Percentiles rank a stretch among this genome's conserved stretches.
Conservation (phyloP, 164 flowering plant species). For the Nymphaea thermarum region DNA sequence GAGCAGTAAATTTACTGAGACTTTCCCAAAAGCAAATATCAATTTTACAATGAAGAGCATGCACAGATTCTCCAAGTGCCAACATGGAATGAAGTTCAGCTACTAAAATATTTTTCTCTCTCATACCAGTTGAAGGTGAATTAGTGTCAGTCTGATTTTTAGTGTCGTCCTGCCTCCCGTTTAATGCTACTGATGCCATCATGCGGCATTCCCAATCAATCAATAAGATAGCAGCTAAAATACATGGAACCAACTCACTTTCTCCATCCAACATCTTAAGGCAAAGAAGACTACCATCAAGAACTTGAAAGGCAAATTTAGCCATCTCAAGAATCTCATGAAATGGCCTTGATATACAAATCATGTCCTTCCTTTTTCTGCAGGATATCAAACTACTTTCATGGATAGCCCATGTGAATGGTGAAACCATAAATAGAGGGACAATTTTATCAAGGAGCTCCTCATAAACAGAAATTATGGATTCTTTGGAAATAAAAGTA, state of each 20-base stretch:
- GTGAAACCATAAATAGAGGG: conserved; percentile 36
- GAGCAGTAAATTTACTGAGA: conserved; percentile 18
- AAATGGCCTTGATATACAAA: conserved; percentile 11
- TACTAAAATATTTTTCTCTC: conserved; percentile 12
- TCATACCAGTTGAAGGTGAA: neutral
- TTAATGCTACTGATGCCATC: conserved; percentile 9
- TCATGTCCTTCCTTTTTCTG: conserved; percentile 9
- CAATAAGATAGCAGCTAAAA: conserved; percentile 46
- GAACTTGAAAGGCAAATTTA: conserved; percentile 55
- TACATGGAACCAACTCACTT: conserved; percentile 31
- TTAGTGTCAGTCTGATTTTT: neutral
- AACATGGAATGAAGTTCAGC: conserved; percentile 14
- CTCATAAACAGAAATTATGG: conserved; percentile 30
- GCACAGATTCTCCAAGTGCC: conserved; percentile 34
- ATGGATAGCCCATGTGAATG: conserved; percentile 47
- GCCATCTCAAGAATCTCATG: conserved; percentile 32
- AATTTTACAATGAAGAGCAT: conserved; percentile 29
- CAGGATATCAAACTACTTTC: conserved; percentile 21
- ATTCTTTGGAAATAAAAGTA: conserved; percentile 42
- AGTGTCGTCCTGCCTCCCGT: neutral
- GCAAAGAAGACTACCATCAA: conserved; percentile 50
- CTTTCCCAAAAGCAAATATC: conserved; percentile 27
- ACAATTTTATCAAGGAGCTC: conserved; percentile 34
- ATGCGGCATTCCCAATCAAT: conserved; percentile 62
- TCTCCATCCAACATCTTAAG: conserved; percentile 30